Percentiles rank a stretch among this genome's conserved stretches.
phyloP scores from a whole-genome alignment of 805 yeast genomes.

The Candida jianshihensis region DNA sequence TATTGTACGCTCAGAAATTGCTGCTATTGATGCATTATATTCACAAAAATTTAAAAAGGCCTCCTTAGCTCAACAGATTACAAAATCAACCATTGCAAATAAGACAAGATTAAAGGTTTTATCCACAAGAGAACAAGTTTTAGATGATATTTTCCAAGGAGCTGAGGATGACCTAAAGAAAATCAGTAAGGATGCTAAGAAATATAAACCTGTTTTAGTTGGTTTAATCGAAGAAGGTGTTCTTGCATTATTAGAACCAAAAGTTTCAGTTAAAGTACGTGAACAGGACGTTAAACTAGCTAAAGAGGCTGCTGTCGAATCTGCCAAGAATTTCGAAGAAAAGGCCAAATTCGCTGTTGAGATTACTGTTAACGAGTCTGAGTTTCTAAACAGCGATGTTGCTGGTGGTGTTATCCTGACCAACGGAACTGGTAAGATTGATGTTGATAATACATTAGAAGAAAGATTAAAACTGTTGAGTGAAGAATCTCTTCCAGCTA shows the following conservation, averaged over 20 bases:
- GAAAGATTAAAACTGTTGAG: constrained; percentile 83
- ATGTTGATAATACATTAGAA: constrained; percentile 86
- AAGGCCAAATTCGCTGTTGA: constrained; percentile 52
- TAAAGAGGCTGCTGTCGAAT: constrained; percentile 50
- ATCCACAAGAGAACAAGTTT: constrained; percentile 74
- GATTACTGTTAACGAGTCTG: constrained; percentile 47
- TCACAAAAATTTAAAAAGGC: constrained; percentile 87
- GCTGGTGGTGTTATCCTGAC: constrained; percentile 83
- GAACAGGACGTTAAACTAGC: constrained; percentile 56
- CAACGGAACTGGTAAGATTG: constrained; percentile 74
- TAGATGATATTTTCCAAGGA: constrained; percentile 65
- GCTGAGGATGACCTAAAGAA: constrained; percentile 58
- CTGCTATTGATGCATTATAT: constrained; percentile 75
- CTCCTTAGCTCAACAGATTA: constrained; percentile 86
- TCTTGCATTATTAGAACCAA: constrained; percentile 65
- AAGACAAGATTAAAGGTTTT: constrained; percentile 90
- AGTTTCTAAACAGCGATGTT: constrained; percentile 51
- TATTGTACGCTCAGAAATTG: constrained; percentile 86
- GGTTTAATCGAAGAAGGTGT: constrained; percentile 78
- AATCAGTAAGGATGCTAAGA: constrained; percentile 44
- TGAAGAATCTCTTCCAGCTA: constrained; percentile 84
- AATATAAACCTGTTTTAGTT: constrained; percentile 63
- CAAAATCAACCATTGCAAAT: constrained; percentile 91
- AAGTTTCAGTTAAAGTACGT: constrained; percentile 59
- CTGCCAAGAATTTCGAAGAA: constrained; percentile 56